Evolutionary conservation across 805 yeast genomes (phyloP).

Genomic region (Candida manassasensis): DNA sequence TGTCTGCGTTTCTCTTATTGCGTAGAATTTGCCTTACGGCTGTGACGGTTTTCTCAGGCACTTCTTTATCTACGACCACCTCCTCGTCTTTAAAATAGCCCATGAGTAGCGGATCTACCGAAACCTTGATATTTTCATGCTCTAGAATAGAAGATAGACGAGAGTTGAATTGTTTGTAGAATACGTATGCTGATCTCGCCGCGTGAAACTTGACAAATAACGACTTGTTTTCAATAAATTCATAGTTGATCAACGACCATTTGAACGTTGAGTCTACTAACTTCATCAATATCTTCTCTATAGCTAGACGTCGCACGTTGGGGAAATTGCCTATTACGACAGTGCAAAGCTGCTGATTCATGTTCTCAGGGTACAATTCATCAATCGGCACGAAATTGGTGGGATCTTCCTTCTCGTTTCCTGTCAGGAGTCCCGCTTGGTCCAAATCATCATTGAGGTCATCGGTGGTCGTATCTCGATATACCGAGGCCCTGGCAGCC

Average conservation of each 20-base stretch:
- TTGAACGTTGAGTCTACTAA: conserved; percentile 16
- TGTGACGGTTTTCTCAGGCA: background rate
- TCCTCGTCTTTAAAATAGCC: conserved; percentile 3
- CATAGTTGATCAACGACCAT: conserved; percentile 35
- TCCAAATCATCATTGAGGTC: conserved; percentile 2
- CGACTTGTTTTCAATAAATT: conserved; percentile 24
- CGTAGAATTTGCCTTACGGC: background rate
- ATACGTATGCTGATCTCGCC: conserved; percentile 13
- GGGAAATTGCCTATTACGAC: conserved; percentile 32
- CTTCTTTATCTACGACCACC: background rate
- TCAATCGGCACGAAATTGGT: conserved; percentile 21
- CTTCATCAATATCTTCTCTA: conserved; percentile 29
- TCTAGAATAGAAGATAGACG: background rate
- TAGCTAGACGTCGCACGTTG: conserved; percentile 19
- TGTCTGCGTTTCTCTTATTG: conserved; percentile 11
- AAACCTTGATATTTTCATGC: conserved; percentile 4
- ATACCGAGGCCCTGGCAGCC: background rate
- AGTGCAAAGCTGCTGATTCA: conserved; percentile 32
- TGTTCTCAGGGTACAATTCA: conserved; percentile 25
- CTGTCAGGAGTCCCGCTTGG: background rate
- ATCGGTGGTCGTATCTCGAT: background rate
- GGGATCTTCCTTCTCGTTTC: conserved; percentile 14
- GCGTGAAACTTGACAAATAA: conserved; percentile 29
- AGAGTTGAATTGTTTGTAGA: conserved; percentile 6
- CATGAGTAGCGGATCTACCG: conserved; percentile 8